Base-by-base conservation (phyloP, 176 grass and related monocot genomes). In the Aegilops longissima region DNA sequence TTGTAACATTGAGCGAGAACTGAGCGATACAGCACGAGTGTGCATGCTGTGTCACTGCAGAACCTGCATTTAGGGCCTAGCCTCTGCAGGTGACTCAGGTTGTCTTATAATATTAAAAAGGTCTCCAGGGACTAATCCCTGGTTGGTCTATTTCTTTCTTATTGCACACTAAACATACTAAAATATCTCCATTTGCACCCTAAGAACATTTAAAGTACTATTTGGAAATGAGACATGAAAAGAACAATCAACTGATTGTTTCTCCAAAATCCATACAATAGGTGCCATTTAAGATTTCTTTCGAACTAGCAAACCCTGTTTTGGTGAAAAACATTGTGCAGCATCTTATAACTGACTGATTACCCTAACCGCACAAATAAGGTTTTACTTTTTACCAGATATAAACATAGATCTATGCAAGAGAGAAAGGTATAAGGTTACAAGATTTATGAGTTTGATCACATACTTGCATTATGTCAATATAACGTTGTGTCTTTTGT, bases 381-480 rank as follows among this genome's bases (percentile, higher is more conserved):
- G 29, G 3, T 21, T 80, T 52, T 73, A 54, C 47, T 20, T 56
- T 40, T 52, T 21, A 4, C 14, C 8, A 65, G n/a, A 27, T 30
- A 42, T 30, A 47, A 80, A 45, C 44, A 82, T 74, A 27, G 42
- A 73, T 6, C 6, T 78, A 84, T 49, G 56, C 5, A 84, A n/a
- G 36, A 58, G 35, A 29, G 21, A 25, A 63, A 49, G 36, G 16
- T 73, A 81, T 69, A 59, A 45, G 34, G 70, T 11, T 83, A 71
- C 8, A 14, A 21, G 54, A 29, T 84, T 29, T 42, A 73, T 20
- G 61, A 78, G 58, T 75, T 47, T 45, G 49, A 18, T 64, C 8
- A 65, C 82, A 77, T 85, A 92, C 92, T 63, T 90, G 88, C 71
- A 97, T 94, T 77, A 92, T 94, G 76, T 94, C 92, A 84, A 77